Evolutionary conservation across 2,329 filamentous ascomycete genomes (phyloP), one percentile per base, ranked within the genome.

Genomic region (Aureobasidium zeae): DNA sequence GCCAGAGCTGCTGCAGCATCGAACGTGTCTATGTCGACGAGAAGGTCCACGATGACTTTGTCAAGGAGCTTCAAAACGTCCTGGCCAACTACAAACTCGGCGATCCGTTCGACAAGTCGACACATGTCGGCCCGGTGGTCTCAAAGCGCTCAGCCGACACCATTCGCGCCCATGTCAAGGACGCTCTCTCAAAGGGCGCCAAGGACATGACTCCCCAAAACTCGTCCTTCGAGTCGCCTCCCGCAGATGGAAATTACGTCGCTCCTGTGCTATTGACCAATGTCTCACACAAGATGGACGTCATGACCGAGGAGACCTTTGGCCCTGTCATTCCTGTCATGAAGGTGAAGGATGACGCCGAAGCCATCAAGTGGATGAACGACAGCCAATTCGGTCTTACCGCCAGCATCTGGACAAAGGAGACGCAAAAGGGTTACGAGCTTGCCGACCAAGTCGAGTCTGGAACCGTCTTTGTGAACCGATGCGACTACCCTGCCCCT

Each of bases 361-460:
- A 95, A 63, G 89, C 89, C 2, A 67, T 95, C 49, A 67, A 71
- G 52, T 67, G 89, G 38, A 95, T 96, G 87, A 95, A 95, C 56
- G 87, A 94, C 61, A 91, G 85, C 65, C 81, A 94, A 52, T 94
- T 94, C 59, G 89, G 89, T 4, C 72, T 96, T 49, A 95, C 89
- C 3, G 89, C 88, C n/a, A 94, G 86, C 57, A 87, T 96, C 56
- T 96, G 89, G 89, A 94, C 87, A 46, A 93, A 91, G 63, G 86
- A 96, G 58, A 77, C 79, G 2, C 71, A 69, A 33, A 80, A 73
- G 58, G 89, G 82, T 12, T 79, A 87, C 54, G 74, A 83, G 59
- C 71, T 96, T 41, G 77, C 82, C 28, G 81, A 91, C 44, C 72
- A 80, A 38, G 78, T 96, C 35, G 88, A 95, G 61, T 88, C 89